phyloP scores from a whole-genome alignment of 768 basidiomycete species.

The Cystofilobasidium capitatum region DNA sequence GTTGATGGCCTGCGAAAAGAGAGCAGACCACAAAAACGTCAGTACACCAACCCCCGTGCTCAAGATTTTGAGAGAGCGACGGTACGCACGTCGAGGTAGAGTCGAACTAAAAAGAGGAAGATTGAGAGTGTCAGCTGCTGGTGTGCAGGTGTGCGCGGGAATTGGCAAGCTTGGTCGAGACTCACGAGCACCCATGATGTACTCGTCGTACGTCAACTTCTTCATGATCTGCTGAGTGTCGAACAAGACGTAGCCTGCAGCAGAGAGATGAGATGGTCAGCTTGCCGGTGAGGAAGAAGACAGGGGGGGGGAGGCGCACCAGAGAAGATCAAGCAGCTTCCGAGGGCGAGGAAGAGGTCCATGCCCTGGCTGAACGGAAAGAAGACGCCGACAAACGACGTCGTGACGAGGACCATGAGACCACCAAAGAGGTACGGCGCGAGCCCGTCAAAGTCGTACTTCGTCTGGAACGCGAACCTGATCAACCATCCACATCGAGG shows the following conservation, averaged over 20 bases:
- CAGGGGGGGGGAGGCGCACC: not conserved
- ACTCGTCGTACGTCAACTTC: slow-evolving; percentile 78
- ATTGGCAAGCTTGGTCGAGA: not conserved
- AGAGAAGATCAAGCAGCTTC: slow-evolving; percentile 17
- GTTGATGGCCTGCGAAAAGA: slow-evolving; percentile 52
- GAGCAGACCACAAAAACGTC: not conserved
- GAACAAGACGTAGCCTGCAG: slow-evolving; percentile 65
- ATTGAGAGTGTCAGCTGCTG: too few species aligned
- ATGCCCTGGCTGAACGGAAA: slow-evolving; percentile 72
- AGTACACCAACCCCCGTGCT: not conserved
- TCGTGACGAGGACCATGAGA: slow-evolving; percentile 50
- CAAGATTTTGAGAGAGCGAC: not conserved
- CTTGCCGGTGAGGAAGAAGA: not conserved
- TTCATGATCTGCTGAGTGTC: slow-evolving; percentile 87
- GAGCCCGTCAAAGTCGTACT: slow-evolving; percentile 88
- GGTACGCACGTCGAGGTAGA: slow-evolving; percentile 54
- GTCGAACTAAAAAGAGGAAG: slow-evolving; percentile 45
- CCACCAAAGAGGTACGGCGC: slow-evolving; percentile 82
- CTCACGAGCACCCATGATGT: slow-evolving; percentile 56
- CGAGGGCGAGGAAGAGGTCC: slow-evolving; percentile 56
- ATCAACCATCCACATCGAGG: not conserved
- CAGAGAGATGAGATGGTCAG: slow-evolving; percentile 49
- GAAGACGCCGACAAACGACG: slow-evolving; percentile 60
- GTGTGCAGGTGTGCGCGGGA: not conserved
- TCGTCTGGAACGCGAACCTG: slow-evolving; percentile 29